Evolutionary conservation across 2,329 filamentous ascomycete species (phyloP).

Genomic region (Pleomassaria siparia): DNA sequence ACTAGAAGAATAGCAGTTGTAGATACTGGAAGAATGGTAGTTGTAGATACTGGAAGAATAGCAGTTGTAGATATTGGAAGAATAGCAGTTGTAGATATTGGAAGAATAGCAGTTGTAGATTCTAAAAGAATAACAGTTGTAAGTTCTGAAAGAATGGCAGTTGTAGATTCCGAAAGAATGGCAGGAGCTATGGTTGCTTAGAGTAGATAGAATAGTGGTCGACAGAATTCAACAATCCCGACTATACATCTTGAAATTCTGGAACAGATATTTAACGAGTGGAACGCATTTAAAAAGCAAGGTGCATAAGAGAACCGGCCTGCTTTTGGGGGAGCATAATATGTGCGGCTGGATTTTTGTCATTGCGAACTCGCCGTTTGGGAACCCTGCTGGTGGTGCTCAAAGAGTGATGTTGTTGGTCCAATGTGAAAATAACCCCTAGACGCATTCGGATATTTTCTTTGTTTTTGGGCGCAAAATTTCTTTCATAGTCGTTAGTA

Average conservation of each 20-base stretch:
- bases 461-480: conserved; percentile 18
- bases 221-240: neutral
- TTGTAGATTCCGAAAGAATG: too few species aligned
- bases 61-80: neutral
- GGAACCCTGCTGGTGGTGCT: conserved; percentile 7
- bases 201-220: neutral
- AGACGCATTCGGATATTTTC: conserved; percentile 17
- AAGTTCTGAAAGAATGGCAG: too few species aligned
- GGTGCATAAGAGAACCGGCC: neutral
- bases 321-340: conserved; percentile 1
- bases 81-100: neutral
- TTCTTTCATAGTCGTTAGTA: too few species aligned
- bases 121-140: too few species aligned
- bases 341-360: conserved; percentile 9
- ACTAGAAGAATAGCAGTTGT: neutral
- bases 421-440: conserved; percentile 14
- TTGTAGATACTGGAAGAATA: neutral
- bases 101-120: neutral
- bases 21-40: neutral
- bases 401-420: conserved; percentile 10
- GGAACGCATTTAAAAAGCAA: neutral
- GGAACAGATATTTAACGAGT: conserved; percentile 1
- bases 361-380: conserved; percentile 19
- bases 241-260: conserved; percentile 6
- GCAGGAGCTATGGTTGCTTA: neutral